These are phyloP conservation scores for Calophaca sinica DNA, from an alignment of 306 rosid genomes.

Conservation along the genomic window DNA sequence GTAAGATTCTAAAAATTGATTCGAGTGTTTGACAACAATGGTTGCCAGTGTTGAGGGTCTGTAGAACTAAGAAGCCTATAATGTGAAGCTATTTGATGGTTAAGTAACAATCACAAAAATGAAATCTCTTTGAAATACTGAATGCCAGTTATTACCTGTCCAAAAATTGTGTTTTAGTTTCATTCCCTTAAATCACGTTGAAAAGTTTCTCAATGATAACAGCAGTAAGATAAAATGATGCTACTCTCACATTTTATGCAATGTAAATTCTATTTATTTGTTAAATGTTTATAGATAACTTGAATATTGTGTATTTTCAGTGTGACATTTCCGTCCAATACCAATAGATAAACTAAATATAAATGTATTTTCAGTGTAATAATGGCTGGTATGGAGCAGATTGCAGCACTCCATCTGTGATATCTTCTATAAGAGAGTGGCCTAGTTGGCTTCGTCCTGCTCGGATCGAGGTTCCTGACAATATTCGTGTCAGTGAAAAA, in stretches of 20 bases:
- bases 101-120: neutral
- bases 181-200: constrained; percentile 2
- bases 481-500: constrained; percentile 51
- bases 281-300: constrained; percentile 41
- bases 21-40: no score
- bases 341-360: constrained; percentile 50
- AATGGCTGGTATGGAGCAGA: constrained; percentile 97
- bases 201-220: constrained; percentile 24
- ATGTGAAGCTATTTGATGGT: constrained; percentile 9
- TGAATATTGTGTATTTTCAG: constrained; percentile 49
- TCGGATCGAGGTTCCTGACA: constrained; percentile 66
- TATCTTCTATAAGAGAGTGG: constrained; percentile 79
- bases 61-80: constrained; percentile 31
- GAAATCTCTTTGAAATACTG: constrained; percentile 34
- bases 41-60: constrained; percentile 7
- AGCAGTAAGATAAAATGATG: constrained; percentile 22
- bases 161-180: constrained; percentile 17
- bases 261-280: constrained; percentile 12
- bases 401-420: constrained; percentile 88
- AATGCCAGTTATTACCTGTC: constrained; percentile 6
- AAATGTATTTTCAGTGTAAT: constrained; percentile 70
- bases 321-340: constrained; percentile 44
- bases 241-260: neutral
- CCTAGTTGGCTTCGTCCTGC: constrained; percentile 97
- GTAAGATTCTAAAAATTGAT: no score